phyloP scores from a whole-genome alignment of 202 grass and related monocot genomes.

The Digitaria exilis region DNA sequence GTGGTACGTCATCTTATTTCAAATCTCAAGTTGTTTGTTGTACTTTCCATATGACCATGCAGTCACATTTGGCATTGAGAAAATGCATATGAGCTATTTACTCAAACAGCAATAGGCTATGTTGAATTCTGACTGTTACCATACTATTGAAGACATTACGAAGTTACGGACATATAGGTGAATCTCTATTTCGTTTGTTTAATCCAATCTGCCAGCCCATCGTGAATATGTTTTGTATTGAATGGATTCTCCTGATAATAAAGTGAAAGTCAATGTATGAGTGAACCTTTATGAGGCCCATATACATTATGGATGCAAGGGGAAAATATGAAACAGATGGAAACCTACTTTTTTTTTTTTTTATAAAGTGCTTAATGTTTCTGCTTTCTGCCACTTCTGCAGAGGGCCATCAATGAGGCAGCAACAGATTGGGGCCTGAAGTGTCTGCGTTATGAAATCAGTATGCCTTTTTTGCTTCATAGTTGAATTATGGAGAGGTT shows the following conservation, averaged over 20 bases:
- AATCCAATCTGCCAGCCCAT: background rate
- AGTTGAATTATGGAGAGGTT: background rate
- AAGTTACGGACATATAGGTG: constrained; percentile 3
- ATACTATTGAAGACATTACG: background rate
- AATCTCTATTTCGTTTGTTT: background rate
- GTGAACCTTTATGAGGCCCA: background rate
- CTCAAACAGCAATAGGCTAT: background rate
- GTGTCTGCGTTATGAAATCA: constrained; percentile 91
- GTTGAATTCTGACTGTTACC: background rate
- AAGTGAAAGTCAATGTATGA: constrained; percentile 7
- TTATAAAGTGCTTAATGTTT: background rate
- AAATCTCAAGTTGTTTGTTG: background rate
- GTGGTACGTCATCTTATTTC: constrained; percentile 55
- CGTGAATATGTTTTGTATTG: background rate
- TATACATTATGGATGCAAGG: background rate
- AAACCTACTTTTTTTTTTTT: background rate
- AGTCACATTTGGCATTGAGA: background rate
- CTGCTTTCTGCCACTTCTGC: constrained; percentile 33
- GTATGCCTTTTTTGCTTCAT: constrained; percentile 42
- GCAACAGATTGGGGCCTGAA: constrained; percentile 83
- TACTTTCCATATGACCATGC: constrained; percentile 4
- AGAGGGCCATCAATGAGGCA: constrained; percentile 94
- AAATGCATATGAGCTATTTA: constrained; percentile 9
- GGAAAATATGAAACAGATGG: background rate
- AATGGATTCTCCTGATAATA: background rate